These are phyloP conservation scores for Vigna unguiculata DNA, from an alignment of 306 rosid genomes.

Conservation along the genomic window DNA sequence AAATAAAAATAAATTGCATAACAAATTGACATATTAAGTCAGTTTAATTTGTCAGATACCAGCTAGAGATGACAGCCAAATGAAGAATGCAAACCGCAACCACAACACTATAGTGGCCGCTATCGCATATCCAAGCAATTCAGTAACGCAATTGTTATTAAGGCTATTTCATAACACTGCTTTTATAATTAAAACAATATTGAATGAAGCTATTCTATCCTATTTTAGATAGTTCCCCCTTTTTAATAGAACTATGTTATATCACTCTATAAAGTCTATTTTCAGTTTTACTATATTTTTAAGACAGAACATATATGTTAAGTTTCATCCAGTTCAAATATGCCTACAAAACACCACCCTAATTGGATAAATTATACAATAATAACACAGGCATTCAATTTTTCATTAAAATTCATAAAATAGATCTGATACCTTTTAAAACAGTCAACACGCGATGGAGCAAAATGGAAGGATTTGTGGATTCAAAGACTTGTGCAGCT, in stretches of 20 bases:
- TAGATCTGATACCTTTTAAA: constrained; percentile 72
- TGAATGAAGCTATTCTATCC: background rate
- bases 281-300: background rate
- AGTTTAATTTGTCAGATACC: background rate
- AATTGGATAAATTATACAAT: constrained; percentile 6
- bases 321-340: background rate
- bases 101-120: background rate
- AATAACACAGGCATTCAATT: constrained; percentile 10
- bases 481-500: constrained; percentile 90
- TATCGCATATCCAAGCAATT: background rate
- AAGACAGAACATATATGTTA: background rate
- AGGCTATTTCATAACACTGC: background rate
- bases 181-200: background rate
- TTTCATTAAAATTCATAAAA: constrained; percentile 29
- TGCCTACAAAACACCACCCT: background rate
- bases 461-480: constrained; percentile 69
- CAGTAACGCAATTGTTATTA: no score
- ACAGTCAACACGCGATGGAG: constrained; percentile 71
- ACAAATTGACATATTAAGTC: background rate
- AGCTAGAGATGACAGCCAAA: background rate
- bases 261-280: background rate
- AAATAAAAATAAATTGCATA: background rate
- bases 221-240: background rate
- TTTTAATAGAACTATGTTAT: background rate
- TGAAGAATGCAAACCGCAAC: background rate